A percentile compares a stretch with the other conserved stretches of the same genome.
phyloP scores from a whole-genome alignment of 164 flowering plant genomes.

The Vitis amurensis region DNA sequence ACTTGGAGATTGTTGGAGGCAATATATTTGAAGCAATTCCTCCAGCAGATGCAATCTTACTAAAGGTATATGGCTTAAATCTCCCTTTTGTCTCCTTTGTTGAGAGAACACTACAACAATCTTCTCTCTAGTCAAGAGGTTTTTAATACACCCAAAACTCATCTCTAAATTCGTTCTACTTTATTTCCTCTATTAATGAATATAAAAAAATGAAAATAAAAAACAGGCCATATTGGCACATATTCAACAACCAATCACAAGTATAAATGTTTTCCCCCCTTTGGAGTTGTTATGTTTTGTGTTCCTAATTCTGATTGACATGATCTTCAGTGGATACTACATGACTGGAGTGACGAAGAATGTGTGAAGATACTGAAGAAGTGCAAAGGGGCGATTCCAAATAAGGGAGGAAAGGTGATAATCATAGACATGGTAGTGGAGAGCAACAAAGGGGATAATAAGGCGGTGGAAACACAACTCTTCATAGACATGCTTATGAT shows the following conservation, averaged over 20 bases:
- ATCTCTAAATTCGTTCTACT: too few species aligned
- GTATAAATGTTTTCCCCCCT: too few species aligned
- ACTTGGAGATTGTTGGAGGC: slow-evolving; percentile 23
- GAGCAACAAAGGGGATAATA: slow-evolving; percentile 4
- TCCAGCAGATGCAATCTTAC: slow-evolving; percentile 23
- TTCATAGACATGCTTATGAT: slow-evolving; percentile 41
- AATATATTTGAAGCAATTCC: slow-evolving; percentile 39
- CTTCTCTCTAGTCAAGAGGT: too few species aligned
- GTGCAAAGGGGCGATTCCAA: slow-evolving; percentile 35
- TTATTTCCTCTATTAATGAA: too few species aligned
- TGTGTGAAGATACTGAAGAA: slow-evolving; percentile 32
- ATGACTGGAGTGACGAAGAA: slow-evolving; percentile 42
- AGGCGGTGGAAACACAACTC: slow-evolving; percentile 11
- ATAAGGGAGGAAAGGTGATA: slow-evolving; percentile 38
- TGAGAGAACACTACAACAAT: too few species aligned
- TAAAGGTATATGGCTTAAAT: slow-evolving; percentile 19
- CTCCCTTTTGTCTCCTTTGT: too few species aligned
- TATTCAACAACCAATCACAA: too few species aligned
- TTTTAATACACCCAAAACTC: too few species aligned
- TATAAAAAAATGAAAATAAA: too few species aligned
- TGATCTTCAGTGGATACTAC: slow-evolving; percentile 37
- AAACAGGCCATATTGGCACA: too few species aligned
- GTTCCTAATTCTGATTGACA: too few species aligned
- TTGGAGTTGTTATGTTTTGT: too few species aligned
- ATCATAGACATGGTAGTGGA: slow-evolving; percentile 36